These are phyloP conservation scores for Delphinella strobiligena DNA, from an alignment of 2,329 filamentous ascomycete genomes.

Conservation along the genomic window DNA sequence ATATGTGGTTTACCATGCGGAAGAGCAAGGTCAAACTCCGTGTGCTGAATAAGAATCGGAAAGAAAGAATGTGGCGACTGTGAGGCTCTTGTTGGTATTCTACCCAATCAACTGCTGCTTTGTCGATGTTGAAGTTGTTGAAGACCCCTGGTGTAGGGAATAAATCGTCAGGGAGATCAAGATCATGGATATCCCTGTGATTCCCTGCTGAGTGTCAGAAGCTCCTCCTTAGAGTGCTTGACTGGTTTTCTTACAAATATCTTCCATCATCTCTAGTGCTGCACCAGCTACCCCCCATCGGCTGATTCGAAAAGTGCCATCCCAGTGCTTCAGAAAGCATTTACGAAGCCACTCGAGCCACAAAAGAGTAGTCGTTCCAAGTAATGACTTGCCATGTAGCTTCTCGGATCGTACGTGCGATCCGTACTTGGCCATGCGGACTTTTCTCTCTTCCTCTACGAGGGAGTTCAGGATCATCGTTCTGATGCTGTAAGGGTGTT, in stretches of 20 bases:
- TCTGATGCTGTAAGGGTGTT: conserved; percentile 2
- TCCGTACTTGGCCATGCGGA: conserved; percentile 7
- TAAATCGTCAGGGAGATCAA: conserved; percentile 51
- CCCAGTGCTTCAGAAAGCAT: conserved; percentile 69
- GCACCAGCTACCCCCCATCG: conserved; percentile 63
- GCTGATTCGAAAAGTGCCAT: conserved; percentile 58
- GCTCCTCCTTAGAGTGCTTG: not conserved
- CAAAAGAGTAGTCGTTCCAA: conserved; percentile 16
- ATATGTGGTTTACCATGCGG: conserved; percentile 72
- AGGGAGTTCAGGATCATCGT: not conserved
- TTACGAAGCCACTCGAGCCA: conserved; percentile 60
- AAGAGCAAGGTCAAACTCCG: conserved; percentile 70
- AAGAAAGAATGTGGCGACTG: conserved; percentile 63
- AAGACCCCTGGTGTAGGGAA: conserved; percentile 68
- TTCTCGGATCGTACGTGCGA: not conserved
- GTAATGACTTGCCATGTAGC: conserved; percentile 2
- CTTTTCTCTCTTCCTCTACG: conserved; percentile 4
- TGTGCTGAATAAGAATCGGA: conserved; percentile 66
- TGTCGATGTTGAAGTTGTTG: conserved; percentile 61
- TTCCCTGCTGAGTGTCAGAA: conserved; percentile 13
- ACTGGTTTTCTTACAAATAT: conserved; percentile 21
- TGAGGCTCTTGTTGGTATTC: conserved; percentile 49
- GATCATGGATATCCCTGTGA: conserved; percentile 2
- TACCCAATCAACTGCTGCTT: conserved; percentile 63
- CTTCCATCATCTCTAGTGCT: conserved; percentile 60